phyloP scores from a whole-genome alignment of 768 basidiomycete species.

The Crepidotus variabilis region DNA sequence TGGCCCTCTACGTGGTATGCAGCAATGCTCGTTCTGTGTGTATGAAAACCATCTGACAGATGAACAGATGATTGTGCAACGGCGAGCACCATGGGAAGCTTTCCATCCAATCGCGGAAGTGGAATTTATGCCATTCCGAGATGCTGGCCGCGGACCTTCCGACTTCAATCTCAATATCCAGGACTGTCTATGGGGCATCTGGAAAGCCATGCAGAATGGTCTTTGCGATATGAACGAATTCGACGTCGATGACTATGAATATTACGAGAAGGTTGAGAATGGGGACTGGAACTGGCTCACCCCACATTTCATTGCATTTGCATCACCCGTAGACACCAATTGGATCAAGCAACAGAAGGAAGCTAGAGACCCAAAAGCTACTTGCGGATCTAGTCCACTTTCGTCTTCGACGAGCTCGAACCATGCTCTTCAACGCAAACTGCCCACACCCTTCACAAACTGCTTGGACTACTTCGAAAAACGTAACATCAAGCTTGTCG shows the following conservation, averaged over 20 bases:
- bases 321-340: slow-evolving; percentile 78
- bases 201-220: slow-evolving; percentile 88
- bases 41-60: slow-evolving; percentile 13
- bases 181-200: slow-evolving; percentile 85
- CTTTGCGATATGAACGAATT: slow-evolving; percentile 95
- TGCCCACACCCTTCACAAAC: slow-evolving; percentile 79
- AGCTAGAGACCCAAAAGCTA: slow-evolving; percentile 39
- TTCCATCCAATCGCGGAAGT: slow-evolving; percentile 90
- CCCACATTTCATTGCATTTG: slow-evolving; percentile 90
- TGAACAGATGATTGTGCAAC: slow-evolving; percentile 84
- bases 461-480: slow-evolving; percentile 93
- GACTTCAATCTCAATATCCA: slow-evolving; percentile 94
- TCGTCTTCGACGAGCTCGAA: slow-evolving; percentile 31
- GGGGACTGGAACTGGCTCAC: slow-evolving; percentile 97
- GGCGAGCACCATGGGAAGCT: slow-evolving; percentile 89
- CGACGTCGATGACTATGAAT: slow-evolving; percentile 89
- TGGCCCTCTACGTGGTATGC: slow-evolving; percentile 88
- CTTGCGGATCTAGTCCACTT: slow-evolving; percentile 16
- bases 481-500: slow-evolving; percentile 82
- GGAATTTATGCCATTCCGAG: slow-evolving; percentile 94
- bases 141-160: slow-evolving; percentile 88
- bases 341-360: slow-evolving; percentile 81
- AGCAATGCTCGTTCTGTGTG: slow-evolving; percentile 2
- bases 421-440: slow-evolving; percentile 70
- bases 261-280: slow-evolving; percentile 93